Evolutionary conservation across 2,329 filamentous ascomycete species (phyloP).

Genomic region (Paraphaeosphaeria sporulosa): DNA sequence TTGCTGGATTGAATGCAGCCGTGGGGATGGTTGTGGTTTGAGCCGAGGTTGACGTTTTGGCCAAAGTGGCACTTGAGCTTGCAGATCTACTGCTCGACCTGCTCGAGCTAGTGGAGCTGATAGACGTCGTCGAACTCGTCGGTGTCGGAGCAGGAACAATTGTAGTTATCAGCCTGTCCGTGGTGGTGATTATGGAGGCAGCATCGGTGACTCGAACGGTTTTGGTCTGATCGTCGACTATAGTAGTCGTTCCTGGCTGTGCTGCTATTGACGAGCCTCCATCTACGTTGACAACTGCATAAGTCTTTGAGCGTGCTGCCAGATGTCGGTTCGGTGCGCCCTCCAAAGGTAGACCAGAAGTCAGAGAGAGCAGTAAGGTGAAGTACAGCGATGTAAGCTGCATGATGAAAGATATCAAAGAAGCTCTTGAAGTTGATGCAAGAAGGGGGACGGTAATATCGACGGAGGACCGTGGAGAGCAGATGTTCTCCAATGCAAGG

Average conservation of each 20-base stretch:
- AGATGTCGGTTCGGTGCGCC: slow-evolving; percentile 22
- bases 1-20: slow-evolving; percentile 31
- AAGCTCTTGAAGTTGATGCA: slow-evolving; percentile 15
- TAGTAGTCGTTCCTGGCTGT: slow-evolving; percentile 30
- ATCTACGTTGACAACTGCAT: slow-evolving; percentile 51
- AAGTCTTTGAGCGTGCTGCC: slow-evolving; percentile 40
- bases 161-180: slow-evolving; percentile 34
- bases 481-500: slow-evolving; percentile 20
- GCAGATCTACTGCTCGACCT: slow-evolving; percentile 3
- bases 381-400: slow-evolving; percentile 32
- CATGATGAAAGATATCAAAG: slow-evolving; percentile 33
- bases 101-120: slow-evolving; percentile 4
- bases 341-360: slow-evolving; percentile 37
- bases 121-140: slow-evolving; percentile 22
- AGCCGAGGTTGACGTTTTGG: slow-evolving; percentile 13
- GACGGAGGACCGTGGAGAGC: slow-evolving; percentile 18
- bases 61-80: slow-evolving; percentile 15
- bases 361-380: slow-evolving; percentile 32
- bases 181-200: slow-evolving; percentile 21
- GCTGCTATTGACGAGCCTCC: slow-evolving; percentile 40
- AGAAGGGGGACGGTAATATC: slow-evolving; percentile 20
- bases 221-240: slow-evolving; percentile 31
- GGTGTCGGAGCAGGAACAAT: slow-evolving; percentile 20
- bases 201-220: slow-evolving; percentile 36
- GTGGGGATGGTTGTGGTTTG: slow-evolving; percentile 21